These are phyloP conservation scores for Gigaspora rosea DNA, from an alignment of 192 early-diverging fungal genomes.

Conservation along the genomic window DNA sequence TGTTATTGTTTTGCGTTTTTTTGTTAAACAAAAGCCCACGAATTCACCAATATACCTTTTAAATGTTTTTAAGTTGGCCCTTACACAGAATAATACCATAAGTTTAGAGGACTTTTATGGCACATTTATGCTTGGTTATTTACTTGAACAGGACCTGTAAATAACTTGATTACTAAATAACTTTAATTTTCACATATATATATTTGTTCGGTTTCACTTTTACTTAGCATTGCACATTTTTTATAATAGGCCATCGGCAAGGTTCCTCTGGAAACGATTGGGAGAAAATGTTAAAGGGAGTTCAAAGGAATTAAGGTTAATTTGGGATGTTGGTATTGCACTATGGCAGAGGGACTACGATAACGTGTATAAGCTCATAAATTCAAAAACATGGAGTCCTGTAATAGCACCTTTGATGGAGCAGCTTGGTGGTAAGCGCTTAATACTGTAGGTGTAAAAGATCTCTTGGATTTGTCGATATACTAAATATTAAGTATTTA, in stretches of 20 bases:
- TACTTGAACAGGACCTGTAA: conserved; percentile 35
- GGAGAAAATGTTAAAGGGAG: conserved; percentile 13
- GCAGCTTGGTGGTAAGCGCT: conserved; percentile 14
- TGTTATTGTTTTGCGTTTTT: neutral
- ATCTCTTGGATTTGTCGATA: neutral
- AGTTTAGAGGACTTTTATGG: conserved; percentile 29
- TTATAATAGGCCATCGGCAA: conserved; percentile 25
- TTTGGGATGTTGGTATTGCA: conserved; percentile 30
- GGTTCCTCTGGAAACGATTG: conserved; percentile 35
- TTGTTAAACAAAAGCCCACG: too few relatives aligned
- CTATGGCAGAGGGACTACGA: conserved; percentile 32
- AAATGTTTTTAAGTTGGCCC: conserved; percentile 9
- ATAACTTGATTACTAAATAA: neutral
- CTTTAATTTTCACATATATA: neutral
- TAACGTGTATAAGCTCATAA: conserved; percentile 19
- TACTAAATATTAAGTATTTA: neutral
- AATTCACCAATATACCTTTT: neutral
- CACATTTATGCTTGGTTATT: conserved; percentile 22
- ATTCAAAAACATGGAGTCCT: conserved; percentile 21
- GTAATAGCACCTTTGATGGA: conserved; percentile 26
- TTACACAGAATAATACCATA: conserved; percentile 19
- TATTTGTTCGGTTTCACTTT: neutral
- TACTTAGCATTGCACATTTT: neutral
- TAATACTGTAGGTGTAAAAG: neutral
- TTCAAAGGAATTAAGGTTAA: conserved; percentile 10